Evolutionary conservation across 371 early-diverging fungal species (phyloP).

Genomic region (Circinella umbellata): DNA sequence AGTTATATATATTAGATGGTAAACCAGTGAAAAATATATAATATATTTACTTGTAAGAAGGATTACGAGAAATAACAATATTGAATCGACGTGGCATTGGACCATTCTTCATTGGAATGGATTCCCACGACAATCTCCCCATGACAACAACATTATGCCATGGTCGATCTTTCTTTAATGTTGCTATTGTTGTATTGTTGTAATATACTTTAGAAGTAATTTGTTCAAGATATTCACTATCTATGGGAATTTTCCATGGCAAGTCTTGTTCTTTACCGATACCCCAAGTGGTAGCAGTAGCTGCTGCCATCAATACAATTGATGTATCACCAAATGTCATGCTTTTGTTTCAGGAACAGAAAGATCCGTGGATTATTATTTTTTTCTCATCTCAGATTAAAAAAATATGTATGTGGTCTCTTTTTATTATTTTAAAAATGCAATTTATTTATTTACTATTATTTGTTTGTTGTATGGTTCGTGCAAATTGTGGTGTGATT

Average conservation of each 20-base stretch:
- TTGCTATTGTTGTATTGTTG: not conserved
- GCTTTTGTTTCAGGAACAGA: not conserved
- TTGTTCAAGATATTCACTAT: slow-evolving; percentile 77
- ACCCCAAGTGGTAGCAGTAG: slow-evolving; percentile 61
- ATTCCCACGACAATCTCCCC: slow-evolving; percentile 92
- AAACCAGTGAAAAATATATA: too few relatives aligned
- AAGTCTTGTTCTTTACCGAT: slow-evolving; percentile 77
- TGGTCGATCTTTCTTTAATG: not conserved
- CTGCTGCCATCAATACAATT: slow-evolving; percentile 76
- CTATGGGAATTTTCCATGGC: slow-evolving; percentile 90
- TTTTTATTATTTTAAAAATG: too few relatives aligned
- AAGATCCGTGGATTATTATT: not conserved
- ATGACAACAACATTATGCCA: slow-evolving; percentile 82
- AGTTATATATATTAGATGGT: not conserved
- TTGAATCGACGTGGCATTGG: slow-evolving; percentile 82
- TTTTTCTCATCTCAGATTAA: too few relatives aligned
- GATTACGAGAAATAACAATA: slow-evolving; percentile 79
- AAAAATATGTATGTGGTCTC: too few relatives aligned
- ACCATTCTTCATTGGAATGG: slow-evolving; percentile 76
- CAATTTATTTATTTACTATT: too few relatives aligned
- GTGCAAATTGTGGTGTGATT: too few relatives aligned
- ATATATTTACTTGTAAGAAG: slow-evolving; percentile 40
- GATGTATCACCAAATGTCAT: slow-evolving; percentile 15
- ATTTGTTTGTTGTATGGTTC: too few relatives aligned
- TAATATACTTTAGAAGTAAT: slow-evolving; percentile 63